phyloP scores from a whole-genome alignment of 1,284 basidiomycete species.

The Ustilago nuda region DNA sequence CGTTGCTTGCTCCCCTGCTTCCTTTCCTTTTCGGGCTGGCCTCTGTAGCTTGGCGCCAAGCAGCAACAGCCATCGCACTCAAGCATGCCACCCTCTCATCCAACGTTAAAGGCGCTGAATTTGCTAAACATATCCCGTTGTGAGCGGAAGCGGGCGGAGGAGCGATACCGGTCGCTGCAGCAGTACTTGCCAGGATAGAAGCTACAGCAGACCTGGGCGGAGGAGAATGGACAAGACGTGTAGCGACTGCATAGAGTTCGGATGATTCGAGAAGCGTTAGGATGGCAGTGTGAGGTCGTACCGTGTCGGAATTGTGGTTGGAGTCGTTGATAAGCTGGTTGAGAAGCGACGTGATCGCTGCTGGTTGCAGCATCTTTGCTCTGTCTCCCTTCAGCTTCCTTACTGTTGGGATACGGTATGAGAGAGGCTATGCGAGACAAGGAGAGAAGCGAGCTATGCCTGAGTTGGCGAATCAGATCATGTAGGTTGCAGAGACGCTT shows the following conservation, averaged over 20 bases:
- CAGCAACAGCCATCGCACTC: slow-evolving; percentile 37
- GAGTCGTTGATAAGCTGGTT: slow-evolving; percentile 34
- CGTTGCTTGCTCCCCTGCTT: neutral
- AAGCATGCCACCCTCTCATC: slow-evolving; percentile 41
- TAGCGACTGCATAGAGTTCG: slow-evolving; percentile 44
- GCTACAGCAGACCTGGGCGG: slow-evolving; percentile 21
- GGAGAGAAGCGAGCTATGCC: no score
- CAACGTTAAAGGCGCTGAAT: slow-evolving; percentile 21
- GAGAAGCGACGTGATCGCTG: slow-evolving; percentile 37
- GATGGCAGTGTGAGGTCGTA: slow-evolving; percentile 40
- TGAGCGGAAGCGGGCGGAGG: neutral
- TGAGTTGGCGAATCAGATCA: no score
- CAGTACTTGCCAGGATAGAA: slow-evolving; percentile 30
- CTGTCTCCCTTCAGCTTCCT: neutral
- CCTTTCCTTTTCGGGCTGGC: neutral
- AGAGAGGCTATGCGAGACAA: no score
- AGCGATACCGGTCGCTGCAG: slow-evolving; percentile 21
- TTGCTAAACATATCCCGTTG: neutral
- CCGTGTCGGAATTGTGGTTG: neutral
- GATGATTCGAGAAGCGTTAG: slow-evolving; percentile 43
- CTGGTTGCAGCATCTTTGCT: slow-evolving; percentile 38
- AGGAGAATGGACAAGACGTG: slow-evolving; percentile 20
- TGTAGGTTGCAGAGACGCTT: neutral
- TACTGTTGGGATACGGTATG: neutral
- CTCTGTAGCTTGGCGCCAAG: slow-evolving; percentile 37